Base-by-base conservation (phyloP, 2,329 filamentous ascomycete species). In the Dissoconium aciculare region DNA sequence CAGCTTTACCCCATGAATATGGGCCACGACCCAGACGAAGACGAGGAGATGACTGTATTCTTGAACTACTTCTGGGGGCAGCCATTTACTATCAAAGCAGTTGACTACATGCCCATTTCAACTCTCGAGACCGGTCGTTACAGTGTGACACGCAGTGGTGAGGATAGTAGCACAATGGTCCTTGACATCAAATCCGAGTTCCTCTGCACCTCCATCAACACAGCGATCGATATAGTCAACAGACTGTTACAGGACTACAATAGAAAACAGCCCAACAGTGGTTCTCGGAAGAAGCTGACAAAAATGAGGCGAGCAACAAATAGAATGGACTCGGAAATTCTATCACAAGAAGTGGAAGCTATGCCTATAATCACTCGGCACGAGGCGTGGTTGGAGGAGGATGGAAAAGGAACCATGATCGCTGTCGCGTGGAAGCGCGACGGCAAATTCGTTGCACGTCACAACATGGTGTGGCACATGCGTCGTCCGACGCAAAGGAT, bases 381-480 rank as follows among this genome's bases (percentile, higher is more conserved):
- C 17, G 31, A 32, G 24, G 31, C 31, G 11, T 32, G 31, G 31
- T 17, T 32, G 15, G 31, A 32, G 25, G n/a, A n/a, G n/a, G n/a
- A n/a, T n/a, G n/a, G n/a, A n/a, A n/a, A n/a, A n/a, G 26, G 26
- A 5, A 27, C 14, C 5, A 19, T 9, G 11, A 15, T 32, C 11
- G 15, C 24, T 4, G 25, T 32, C 5, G 11, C 30, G 8, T 32
- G 30, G 30, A 27, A 32, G 11, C 28, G 30, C 24, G 30, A 32
- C 15, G 30, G 30, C 11, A 26, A 15, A 16, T 15, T 26, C 3
- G 23, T 32, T 11, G 21, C 30, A 3, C 27, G 19, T 15, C 14
- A 27, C 6, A 15, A 27, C 15, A 32, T 32, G 30, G 15, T 32
- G 11, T 17, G 23, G 4, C 21, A 24, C 21, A 13, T 31, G 19